phyloP scores from a whole-genome alignment of 2,329 filamentous ascomycete species.

The Pseudopyrenochaeta lycopersici region DNA sequence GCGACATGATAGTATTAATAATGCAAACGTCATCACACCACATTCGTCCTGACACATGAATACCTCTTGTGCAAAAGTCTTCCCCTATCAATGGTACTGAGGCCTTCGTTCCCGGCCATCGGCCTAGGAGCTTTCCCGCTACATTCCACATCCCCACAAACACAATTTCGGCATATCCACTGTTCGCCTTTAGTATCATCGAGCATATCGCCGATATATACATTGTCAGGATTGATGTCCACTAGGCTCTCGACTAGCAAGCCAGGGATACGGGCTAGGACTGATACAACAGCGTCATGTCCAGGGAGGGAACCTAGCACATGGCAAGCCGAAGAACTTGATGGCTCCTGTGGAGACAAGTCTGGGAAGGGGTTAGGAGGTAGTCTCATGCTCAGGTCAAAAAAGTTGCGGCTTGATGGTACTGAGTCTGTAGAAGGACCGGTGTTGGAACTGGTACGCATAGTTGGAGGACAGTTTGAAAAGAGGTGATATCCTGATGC shows the following conservation, averaged over 20 bases:
- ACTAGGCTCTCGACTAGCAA: too few species aligned
- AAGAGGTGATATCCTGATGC: too few species aligned
- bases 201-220: not conserved
- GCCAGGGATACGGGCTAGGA: too few species aligned
- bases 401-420: not conserved
- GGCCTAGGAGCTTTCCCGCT: not conserved
- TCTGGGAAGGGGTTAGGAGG: not conserved
- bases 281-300: too few species aligned
- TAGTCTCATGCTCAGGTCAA: not conserved
- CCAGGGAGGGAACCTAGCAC: too few species aligned
- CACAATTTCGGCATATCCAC: slow-evolving; percentile 1
- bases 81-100: not conserved
- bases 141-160: not conserved
- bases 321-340: not conserved
- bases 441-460: too few species aligned
- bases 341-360: not conserved
- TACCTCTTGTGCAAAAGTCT: not conserved
- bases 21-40: not conserved
- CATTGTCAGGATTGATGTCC: not conserved
- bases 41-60: not conserved
- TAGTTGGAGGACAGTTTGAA: too few species aligned
- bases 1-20: not conserved
- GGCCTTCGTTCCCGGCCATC: not conserved
- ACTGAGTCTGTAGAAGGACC: too few species aligned
- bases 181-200: not conserved